phyloP scores from a whole-genome alignment of 257 asterid species.

The Capsicum chinense region DNA sequence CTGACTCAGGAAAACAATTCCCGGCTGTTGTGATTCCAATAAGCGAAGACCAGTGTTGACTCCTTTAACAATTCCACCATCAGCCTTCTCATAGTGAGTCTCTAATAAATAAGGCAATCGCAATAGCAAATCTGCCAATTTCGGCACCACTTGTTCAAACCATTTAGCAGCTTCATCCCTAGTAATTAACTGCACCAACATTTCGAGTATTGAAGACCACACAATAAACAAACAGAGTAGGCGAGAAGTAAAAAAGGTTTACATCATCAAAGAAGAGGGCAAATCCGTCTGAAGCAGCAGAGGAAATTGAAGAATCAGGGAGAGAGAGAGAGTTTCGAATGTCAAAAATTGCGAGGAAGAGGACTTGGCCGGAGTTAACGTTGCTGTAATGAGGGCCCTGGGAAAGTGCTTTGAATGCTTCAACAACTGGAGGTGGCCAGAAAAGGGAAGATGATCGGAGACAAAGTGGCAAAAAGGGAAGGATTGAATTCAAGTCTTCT shows the following conservation, averaged over 20 bases:
- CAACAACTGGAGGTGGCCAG: slow-evolving; percentile 71
- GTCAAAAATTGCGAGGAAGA: slow-evolving; percentile 68
- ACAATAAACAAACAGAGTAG: not conserved
- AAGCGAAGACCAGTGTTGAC: slow-evolving; percentile 62
- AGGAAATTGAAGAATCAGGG: slow-evolving; percentile 39
- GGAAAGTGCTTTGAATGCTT: slow-evolving; percentile 73
- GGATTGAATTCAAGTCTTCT: slow-evolving; percentile 51
- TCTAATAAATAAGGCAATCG: slow-evolving; percentile 73
- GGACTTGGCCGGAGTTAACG: slow-evolving; percentile 67
- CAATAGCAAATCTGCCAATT: slow-evolving; percentile 66
- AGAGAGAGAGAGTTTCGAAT: slow-evolving; percentile 57
- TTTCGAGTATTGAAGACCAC: not conserved
- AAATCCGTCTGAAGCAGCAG: slow-evolving; percentile 62
- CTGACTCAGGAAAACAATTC: slow-evolving; percentile 78
- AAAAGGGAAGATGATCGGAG: slow-evolving; percentile 62
- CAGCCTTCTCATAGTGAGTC: slow-evolving; percentile 61
- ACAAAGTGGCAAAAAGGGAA: slow-evolving; percentile 61
- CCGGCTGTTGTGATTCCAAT: slow-evolving; percentile 71
- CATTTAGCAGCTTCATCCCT: slow-evolving; percentile 61
- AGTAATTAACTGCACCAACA: slow-evolving; percentile 58
- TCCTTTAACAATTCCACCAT: slow-evolving; percentile 40
- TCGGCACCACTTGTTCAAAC: slow-evolving; percentile 71
- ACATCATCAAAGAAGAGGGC: slow-evolving; percentile 83
- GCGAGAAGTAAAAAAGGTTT: slow-evolving; percentile 7
- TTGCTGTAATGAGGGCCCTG: slow-evolving; percentile 73